A percentile compares a stretch with the other conserved stretches of the same genome.
These are phyloP conservation scores for Hansenula sp. DNA, from an alignment of 1,139 yeast genomes.

Conservation along the genomic window DNA sequence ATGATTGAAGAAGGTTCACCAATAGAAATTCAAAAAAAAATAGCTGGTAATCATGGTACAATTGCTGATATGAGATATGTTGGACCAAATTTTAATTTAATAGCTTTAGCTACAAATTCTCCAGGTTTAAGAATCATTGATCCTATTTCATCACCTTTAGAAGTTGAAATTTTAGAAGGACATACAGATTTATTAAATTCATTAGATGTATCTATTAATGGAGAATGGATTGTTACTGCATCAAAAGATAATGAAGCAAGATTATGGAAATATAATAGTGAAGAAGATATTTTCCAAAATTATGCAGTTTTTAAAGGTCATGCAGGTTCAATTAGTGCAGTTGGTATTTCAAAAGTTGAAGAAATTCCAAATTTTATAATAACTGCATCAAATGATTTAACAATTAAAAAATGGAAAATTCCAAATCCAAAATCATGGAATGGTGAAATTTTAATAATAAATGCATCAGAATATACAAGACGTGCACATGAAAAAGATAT, in stretches of 20 bases:
- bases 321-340: conserved; percentile 80
- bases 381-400: conserved; percentile 86
- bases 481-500: conserved; percentile 97
- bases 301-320: conserved; percentile 78
- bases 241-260: conserved; percentile 88
- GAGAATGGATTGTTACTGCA: conserved; percentile 86
- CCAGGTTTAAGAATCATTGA: conserved; percentile 80
- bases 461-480: conserved; percentile 75
- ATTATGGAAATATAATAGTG: conserved; percentile 64
- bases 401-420: conserved; percentile 84
- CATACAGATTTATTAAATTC: conserved; percentile 84
- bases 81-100: conserved; percentile 50
- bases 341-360: conserved; percentile 64
- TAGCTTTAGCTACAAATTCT: conserved; percentile 91
- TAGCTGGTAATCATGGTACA: conserved; percentile 95
- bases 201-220: conserved; percentile 73
- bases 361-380: conserved; percentile 66
- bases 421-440: conserved; percentile 36
- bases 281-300: conserved; percentile 37
- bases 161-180: conserved; percentile 65
- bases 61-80: conserved; percentile 82
- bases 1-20: conserved; percentile 23
- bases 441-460: conserved; percentile 27
- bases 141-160: conserved; percentile 48
- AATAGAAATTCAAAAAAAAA: conserved; percentile 44